Conservation (phyloP, 1,284 basidiomycete species). For the Ganoderma sinense region DNA sequence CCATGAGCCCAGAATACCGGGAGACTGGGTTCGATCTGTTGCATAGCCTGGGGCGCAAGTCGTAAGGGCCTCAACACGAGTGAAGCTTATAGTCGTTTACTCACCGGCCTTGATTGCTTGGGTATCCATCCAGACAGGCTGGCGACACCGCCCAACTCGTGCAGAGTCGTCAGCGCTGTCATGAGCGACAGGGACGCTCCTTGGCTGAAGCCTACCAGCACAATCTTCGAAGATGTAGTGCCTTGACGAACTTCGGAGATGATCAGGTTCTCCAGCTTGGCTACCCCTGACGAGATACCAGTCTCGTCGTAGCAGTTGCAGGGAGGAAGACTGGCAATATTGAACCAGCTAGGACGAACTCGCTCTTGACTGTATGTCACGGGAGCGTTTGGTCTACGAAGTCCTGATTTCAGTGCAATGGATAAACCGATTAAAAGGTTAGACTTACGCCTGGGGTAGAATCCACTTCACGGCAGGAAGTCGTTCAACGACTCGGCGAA, state of each 20-base stretch:
- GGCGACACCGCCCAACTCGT: conserved; percentile 52
- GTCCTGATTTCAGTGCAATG: not conserved
- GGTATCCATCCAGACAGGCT: conserved; percentile 56
- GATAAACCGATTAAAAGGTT: not conserved
- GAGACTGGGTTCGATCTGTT: conserved; percentile 42
- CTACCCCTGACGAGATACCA: conserved; percentile 46
- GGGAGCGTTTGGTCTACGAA: conserved; percentile 32
- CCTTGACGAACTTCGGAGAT: conserved; percentile 47
- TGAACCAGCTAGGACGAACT: conserved; percentile 53
- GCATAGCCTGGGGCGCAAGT: conserved; percentile 36
- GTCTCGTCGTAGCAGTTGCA: conserved; percentile 45
- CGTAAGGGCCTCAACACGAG: not conserved
- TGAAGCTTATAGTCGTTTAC: conserved; percentile 10
- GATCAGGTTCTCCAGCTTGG: conserved; percentile 48
- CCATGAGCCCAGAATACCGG: conserved; percentile 55
- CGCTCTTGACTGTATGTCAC: conserved; percentile 44
- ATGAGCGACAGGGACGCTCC: conserved; percentile 51
- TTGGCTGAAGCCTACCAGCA: conserved; percentile 55
- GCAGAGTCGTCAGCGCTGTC: conserved; percentile 48
- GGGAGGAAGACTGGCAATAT: conserved; percentile 50
- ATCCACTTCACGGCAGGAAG: conserved; percentile 53
- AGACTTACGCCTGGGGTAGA: conserved; percentile 52
- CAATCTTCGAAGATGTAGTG: conserved; percentile 44
- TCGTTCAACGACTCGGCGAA: conserved; percentile 42
- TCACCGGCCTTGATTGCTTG: conserved; percentile 42